Evolutionary conservation across 2,329 filamentous ascomycete species (phyloP), one percentile per base, ranked within the genome.

Genomic region (Rhytidhysteron rufulum): DNA sequence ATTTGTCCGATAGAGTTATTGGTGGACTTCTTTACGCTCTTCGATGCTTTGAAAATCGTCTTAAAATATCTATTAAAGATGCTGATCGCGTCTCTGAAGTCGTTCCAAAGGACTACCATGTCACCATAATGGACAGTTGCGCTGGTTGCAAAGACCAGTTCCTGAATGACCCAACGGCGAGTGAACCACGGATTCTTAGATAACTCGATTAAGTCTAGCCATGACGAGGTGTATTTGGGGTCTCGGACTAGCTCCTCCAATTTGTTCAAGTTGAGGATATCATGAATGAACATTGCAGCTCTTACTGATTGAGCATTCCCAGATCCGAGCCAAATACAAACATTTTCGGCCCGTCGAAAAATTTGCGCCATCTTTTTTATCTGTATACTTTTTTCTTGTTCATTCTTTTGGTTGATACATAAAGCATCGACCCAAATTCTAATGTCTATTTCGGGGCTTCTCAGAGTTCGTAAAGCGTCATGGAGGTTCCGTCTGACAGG

Each of bases 71-170:
- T 11, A 33, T 17, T 10, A 33, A 33, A 33, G 31, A 33, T 15
- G n/a, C 17, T 18, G 15, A 33, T 33, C 59, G 57, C 40, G 46
- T 55, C 31, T 41, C 61, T 9, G 56, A 58, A 1, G 41, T 43
- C 9, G 49, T 79, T 3, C 70, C 77, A 24, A 68, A 74, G 52
- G 40, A 59, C 29, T 52, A 71, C 4, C 65, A 75, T n/a, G 72
- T 72, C 49, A 33, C 34, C 34, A 16, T 19, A 36, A 19, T 36
- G 22, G n/a, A 36, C 22, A 7, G 34, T 27, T 11, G 34, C 34
- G n/a, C 24, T 17, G 13, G 13, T 11, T 3, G 34, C 34, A 4
- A 22, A 24, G 13, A 24, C 16, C 19, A 36, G 10, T 17, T 27
- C 34, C 24, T 36, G 34, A 13, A 36, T 18, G 13, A 36, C 22